Base-by-base conservation (phyloP, 306 rosid genomes). In the Echinosophora koreensis region DNA sequence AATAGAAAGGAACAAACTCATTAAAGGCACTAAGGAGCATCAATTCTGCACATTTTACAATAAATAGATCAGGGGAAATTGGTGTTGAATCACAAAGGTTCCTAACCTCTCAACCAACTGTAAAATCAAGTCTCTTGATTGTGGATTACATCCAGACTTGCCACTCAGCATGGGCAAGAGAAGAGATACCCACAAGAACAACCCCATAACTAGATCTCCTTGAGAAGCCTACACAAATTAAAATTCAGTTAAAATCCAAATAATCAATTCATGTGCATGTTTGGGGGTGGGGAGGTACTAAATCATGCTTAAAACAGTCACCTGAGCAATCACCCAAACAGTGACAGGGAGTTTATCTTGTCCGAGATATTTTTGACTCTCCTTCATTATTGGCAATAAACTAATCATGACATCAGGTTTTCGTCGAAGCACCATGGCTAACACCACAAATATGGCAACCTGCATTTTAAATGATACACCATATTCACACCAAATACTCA, bases 81-180 rank as follows among this genome's bases (percentile, higher is more conserved):
- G 55, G 55, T 17, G 8, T 51, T 28, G 60, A 66, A 70, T 69
- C 56, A 65, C 66, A 57, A 56, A 72, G 65, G 51, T 44, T 69
- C 69, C 83, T 66, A 37, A 86, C 89, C 87, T 86, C 77, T 86
- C 89, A 66, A 80, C 81, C 79, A 83, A 66, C 66, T 86, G 89
- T 42, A 86, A 73, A 68, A 86, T 81, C 79, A 80, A 56, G 81
- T 86, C 89, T 73, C 87, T 83, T 46, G 87, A 80, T 16, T 72
- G 87, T 18, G 85, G 87, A 80, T 64, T 83, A 67, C 79, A 67
- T 12, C 89, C 67, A 14, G 87, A 82, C 79, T 83, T 86, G 81
- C 76, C 67, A 80, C 74, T 71, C 81, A 86, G 77, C 68, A 86
- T 47, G 18, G 89, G 87, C 62, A 86, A 73, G 65, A 86, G 89